A percentile compares a stretch with the other conserved stretches of the same genome.
phyloP scores from a whole-genome alignment of 768 basidiomycete genomes.

The Pulveroboletus sp. region DNA sequence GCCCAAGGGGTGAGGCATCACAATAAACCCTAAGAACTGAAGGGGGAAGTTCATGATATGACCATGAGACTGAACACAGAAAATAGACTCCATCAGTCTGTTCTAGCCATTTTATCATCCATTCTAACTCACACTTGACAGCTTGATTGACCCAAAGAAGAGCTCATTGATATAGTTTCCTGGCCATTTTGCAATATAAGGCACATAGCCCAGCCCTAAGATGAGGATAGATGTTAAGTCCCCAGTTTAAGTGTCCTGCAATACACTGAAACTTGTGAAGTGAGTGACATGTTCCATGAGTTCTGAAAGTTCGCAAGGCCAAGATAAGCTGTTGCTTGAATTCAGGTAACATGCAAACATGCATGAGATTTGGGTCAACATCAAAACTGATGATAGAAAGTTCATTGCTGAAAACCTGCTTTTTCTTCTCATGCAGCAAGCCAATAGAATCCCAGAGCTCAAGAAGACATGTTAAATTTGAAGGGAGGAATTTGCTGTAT shows the following conservation, averaged over 20 bases:
- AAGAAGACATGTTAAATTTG: slow-evolving; percentile 14
- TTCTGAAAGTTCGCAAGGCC: slow-evolving; percentile 8
- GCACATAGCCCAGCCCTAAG: slow-evolving; percentile 31
- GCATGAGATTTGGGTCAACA: slow-evolving; percentile 27
- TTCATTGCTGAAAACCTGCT: no score
- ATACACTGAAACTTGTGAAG: slow-evolving; percentile 32
- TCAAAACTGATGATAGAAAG: no score
- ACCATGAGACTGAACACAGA: neutral
- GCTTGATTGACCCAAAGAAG: slow-evolving; percentile 6
- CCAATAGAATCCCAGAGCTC: slow-evolving; percentile 31
- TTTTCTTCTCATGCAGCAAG: no score
- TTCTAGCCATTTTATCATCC: slow-evolving; percentile 13
- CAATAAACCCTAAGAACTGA: slow-evolving; percentile 4
- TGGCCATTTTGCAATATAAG: no score
- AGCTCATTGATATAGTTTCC: slow-evolving; percentile 1
- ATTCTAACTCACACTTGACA: slow-evolving; percentile 9
- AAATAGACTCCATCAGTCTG: no score
- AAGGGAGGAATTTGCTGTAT: neutral
- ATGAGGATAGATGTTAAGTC: no score
- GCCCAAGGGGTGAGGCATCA: slow-evolving; percentile 23
- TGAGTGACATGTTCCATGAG: neutral
- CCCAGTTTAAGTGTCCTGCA: no score
- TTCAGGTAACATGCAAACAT: slow-evolving; percentile 12
- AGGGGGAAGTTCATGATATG: neutral
- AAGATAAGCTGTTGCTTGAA: slow-evolving; percentile 15